Evolutionary conservation across 352 stramenopile genomes (phyloP), one percentile per base, ranked within the genome.

Genomic region (Globisporangium canariense): DNA sequence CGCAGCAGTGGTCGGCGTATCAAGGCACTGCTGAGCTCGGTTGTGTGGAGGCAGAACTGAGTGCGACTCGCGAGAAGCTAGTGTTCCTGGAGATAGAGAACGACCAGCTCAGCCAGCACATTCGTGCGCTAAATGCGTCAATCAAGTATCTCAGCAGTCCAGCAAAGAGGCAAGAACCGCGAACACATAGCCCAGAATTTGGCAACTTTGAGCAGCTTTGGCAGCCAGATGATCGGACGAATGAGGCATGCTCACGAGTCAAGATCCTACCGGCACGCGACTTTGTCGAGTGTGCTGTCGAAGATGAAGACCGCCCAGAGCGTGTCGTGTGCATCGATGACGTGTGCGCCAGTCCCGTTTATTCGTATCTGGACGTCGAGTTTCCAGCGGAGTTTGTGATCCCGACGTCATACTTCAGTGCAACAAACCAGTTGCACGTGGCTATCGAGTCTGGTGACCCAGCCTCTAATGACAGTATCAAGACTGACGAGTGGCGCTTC

Each of bases 11-110:
- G 46, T 30, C 13, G 7, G 20, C 46, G 46, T 52, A 52, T 16
- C 46, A 52, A 52, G 46, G 20, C 46, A 30, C 18, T 30, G 18
- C 46, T 52, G 7, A 52, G 16, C 8, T 40, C 9, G 34, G 34
- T 10, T 40, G 34, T 40, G 34, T 40, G 34, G 6, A 40, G 9
- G 34, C 34, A 7, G 34, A 40, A 3, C 34, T 40, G 34, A 7
- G 9, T 7, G 46, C 6, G 20, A 6, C 46, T 52, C 46, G 46
- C 5, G 18, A 16, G 7, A 52, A 52, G 18, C 16, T 30, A 3
- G 46, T 52, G 20, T 52, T 52, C 20, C 46, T 52, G 20, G 46
- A 52, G 20, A 32, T 52, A 5, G 46, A 52, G 46, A 52, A 52
- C 20, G 46, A 52, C 46, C 46, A 52, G 20, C 46, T 52, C 46